Conservation (phyloP, 768 basidiomycete genomes). For the Inosperma sp. region DNA sequence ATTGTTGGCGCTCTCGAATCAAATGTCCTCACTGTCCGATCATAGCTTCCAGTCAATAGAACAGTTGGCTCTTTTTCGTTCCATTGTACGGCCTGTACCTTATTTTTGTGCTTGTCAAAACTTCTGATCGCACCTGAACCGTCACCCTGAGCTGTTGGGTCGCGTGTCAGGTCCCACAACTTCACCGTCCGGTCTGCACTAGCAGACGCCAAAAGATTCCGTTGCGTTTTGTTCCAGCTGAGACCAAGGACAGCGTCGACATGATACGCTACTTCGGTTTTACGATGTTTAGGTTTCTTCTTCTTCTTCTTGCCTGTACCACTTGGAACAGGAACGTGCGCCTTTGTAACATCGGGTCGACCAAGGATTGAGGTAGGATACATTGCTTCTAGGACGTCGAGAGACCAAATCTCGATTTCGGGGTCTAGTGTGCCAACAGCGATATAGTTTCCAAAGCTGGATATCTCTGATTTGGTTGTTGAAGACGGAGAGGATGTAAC, state of each 20-base stretch:
- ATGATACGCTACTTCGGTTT: conserved; percentile 63
- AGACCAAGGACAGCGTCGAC: conserved; percentile 92
- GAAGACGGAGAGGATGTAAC: conserved; percentile 41
- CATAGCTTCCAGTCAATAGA: conserved; percentile 89
- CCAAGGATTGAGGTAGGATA: conserved; percentile 92
- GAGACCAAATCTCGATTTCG: conserved; percentile 97
- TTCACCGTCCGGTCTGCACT: conserved; percentile 96
- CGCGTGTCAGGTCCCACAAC: conserved; percentile 88
- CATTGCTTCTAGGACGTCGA: conserved; percentile 89
- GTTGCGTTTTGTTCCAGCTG: conserved; percentile 86
- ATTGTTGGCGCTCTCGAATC: conserved; percentile 81
- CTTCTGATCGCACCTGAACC: conserved; percentile 71
- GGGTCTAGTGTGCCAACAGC: conserved; percentile 97
- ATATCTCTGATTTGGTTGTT: conserved; percentile 26
- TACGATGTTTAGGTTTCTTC: conserved; percentile 74
- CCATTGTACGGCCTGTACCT: conserved; percentile 97
- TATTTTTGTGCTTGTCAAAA: conserved; percentile 85
- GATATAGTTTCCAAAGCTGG: conserved; percentile 79
- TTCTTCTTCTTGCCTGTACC: conserved; percentile 98
- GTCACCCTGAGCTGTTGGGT: conserved; percentile 45
- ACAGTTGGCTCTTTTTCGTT: conserved; percentile 85
- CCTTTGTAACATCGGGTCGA: conserved; percentile 76
- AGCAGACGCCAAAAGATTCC: conserved; percentile 88
- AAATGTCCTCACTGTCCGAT: conserved; percentile 91
- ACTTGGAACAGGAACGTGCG: conserved; percentile 69